These are phyloP conservation scores for Spongispora temasekensis DNA, from an alignment of 1,284 basidiomycete genomes.

Conservation along the genomic window DNA sequence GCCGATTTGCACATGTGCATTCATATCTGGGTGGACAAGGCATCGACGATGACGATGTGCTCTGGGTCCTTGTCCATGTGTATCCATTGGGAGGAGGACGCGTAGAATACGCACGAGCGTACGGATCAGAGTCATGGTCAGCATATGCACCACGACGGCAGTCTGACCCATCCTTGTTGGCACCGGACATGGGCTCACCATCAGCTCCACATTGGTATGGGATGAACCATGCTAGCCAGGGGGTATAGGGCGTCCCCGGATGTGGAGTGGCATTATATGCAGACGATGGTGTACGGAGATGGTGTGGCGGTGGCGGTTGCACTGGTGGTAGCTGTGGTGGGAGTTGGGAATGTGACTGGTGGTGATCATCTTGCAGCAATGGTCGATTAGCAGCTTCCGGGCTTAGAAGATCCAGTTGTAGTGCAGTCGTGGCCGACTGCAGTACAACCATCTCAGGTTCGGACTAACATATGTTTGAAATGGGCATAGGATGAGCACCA, in stretches of 20 bases:
- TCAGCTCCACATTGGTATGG: slow-evolving; percentile 7
- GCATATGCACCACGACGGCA: too few relatives aligned
- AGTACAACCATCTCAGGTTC: slow-evolving; percentile 29
- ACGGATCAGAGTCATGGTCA: too few relatives aligned
- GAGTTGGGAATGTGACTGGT: not conserved
- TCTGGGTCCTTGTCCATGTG: too few relatives aligned
- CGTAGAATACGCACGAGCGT: too few relatives aligned
- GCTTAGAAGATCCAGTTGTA: slow-evolving; percentile 30
- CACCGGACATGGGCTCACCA: not conserved
- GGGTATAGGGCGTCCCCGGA: slow-evolving; percentile 9
- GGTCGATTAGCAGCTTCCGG: slow-evolving; percentile 33
- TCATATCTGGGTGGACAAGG: slow-evolving; percentile 42
- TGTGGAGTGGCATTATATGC: slow-evolving; percentile 11
- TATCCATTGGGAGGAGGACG: too few relatives aligned
- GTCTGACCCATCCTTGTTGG: not conserved
- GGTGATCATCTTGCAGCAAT: slow-evolving; percentile 35
- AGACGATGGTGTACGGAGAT: slow-evolving; percentile 19
- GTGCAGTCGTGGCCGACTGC: slow-evolving; percentile 11
- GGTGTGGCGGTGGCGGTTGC: slow-evolving; percentile 41
- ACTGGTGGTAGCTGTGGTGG: not conserved
- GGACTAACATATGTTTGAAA: slow-evolving; percentile 20
- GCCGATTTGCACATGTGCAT: slow-evolving; percentile 38
- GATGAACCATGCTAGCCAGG: slow-evolving; percentile 21
- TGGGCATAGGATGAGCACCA: too few relatives aligned
- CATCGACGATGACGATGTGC: too few relatives aligned